Evolutionary conservation across 495 filamentous ascomycete species (phyloP).

Genomic region (Copromyces sp.): DNA sequence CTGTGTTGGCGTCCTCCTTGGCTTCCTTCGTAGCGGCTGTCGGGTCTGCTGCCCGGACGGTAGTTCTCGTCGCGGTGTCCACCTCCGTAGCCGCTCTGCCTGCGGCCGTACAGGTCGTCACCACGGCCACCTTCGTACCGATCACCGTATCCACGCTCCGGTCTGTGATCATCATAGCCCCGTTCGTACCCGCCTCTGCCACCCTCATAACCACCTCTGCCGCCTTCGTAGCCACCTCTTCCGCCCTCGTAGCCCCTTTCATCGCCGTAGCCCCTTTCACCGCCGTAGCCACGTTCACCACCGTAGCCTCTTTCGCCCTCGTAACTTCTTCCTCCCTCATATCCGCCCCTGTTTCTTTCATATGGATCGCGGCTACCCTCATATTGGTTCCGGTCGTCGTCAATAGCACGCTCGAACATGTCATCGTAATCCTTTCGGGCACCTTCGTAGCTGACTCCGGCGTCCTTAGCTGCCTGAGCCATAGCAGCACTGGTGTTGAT

Average conservation of each 20-base stretch:
- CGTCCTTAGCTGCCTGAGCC: constrained; percentile 50
- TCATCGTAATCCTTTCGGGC: constrained; percentile 60
- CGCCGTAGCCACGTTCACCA: constrained; percentile 8
- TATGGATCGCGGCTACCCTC: neutral
- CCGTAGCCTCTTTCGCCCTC: too few relatives aligned
- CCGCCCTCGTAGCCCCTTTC: neutral
- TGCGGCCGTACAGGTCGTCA: constrained; percentile 6
- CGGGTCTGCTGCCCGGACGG: neutral
- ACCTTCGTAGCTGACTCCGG: constrained; percentile 64
- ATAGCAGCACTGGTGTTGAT: constrained; percentile 65
- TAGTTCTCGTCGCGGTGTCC: constrained; percentile 5
- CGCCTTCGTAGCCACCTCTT: constrained; percentile 9
- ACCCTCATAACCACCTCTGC: constrained; percentile 7
- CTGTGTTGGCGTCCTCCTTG: constrained; percentile 26
- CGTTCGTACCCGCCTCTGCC: constrained; percentile 7
- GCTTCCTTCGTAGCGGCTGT: neutral
- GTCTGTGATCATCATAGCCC: neutral
- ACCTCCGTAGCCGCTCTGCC: constrained; percentile 11
- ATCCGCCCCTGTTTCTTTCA: neutral
- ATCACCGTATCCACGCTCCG: constrained; percentile 2
- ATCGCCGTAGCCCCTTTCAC: constrained; percentile 7
- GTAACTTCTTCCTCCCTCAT: neutral
- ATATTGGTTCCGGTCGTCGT: neutral
- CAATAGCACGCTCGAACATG: constrained; percentile 17
- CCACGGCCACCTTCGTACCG: constrained; percentile 1